Base-by-base conservation (phyloP, 331 rosid species). In the Acacia concinna region DNA sequence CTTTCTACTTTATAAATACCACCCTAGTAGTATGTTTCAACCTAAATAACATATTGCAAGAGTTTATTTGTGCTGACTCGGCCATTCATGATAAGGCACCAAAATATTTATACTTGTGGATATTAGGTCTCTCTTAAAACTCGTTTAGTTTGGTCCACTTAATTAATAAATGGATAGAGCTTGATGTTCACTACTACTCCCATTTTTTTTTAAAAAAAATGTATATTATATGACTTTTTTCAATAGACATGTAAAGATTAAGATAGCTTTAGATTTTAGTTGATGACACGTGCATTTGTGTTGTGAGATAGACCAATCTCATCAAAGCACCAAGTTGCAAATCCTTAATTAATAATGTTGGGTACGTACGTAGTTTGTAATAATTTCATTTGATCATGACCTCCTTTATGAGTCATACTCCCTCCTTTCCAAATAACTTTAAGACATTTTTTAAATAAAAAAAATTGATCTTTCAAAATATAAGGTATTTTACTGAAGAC, bases 301-400 rank as follows among this genome's bases (percentile, higher is more conserved):
- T 59, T 59, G 66, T 59, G 66, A 25, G 66, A 59, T 59, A 18
- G 57, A 49, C 8, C 9, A 59, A 59, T 31, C 20, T 28, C 66
- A 59, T 27, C 18, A 59, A 59, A 59, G 66, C 66, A 25, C 66
- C 37, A 27, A 59, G 66, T 27, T 12, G 66, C 20, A 25, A 59
- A 4, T 59, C 66, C 66, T 59, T 12, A 27, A 59, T 59, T 12
- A 27, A 12, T n/a, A n/a, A 27, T 27, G 65, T 27, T 59, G 66
- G 20, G 20, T 27, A 59, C 35, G 32, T 11, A 27, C 15, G 15
- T 59, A 2, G 41, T 43, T 68, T 14, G 77, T 40, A 28, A 54
- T 21, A 69, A n/a, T 69, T 37, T 81, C 74, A 28, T 35, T 76
- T 70, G 52, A 46, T 76, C 51, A 47, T 69, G 34, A 35, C 8